A percentile compares a stretch with the other conserved stretches of the same genome.
Conservation (phyloP, 352 stramenopile species). For the Nothophytophthora sp. region DNA sequence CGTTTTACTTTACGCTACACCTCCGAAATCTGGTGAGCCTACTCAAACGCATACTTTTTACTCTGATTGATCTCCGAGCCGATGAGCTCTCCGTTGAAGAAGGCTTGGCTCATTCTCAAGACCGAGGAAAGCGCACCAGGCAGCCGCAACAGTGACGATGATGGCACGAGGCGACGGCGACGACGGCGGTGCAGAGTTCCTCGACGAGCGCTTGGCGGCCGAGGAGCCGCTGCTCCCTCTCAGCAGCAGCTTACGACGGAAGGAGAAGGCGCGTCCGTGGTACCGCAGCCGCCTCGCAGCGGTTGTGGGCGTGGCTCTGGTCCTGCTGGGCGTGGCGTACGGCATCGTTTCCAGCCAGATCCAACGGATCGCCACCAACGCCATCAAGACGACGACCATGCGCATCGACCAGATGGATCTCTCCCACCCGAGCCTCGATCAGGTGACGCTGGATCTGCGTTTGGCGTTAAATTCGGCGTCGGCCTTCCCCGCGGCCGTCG, state of each 20-base stretch:
- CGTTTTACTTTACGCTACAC: too few species aligned
- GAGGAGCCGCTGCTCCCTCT: constrained; percentile 28
- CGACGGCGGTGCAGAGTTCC: constrained; percentile 14
- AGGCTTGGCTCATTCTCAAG: neutral
- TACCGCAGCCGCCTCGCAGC: constrained; percentile 20
- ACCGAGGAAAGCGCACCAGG: too few species aligned
- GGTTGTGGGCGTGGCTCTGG: constrained; percentile 14
- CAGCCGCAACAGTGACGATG: neutral
- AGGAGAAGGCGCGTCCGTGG: constrained; percentile 12
- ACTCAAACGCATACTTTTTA: too few species aligned
- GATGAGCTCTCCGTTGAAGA: too few species aligned
- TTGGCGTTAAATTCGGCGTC: constrained; percentile 53
- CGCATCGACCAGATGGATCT: constrained; percentile 61
- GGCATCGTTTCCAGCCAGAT: constrained; percentile 55
- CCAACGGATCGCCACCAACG: constrained; percentile 46
- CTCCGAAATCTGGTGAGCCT: too few species aligned
- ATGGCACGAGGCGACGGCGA: constrained; percentile 3
- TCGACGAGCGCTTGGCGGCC: constrained; percentile 26
- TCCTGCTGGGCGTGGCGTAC: constrained; percentile 37
- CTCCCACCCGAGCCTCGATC: constrained; percentile 29
- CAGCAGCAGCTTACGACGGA: neutral
- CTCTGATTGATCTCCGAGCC: too few species aligned
- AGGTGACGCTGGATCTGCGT: constrained; percentile 50
- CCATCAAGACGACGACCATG: constrained; percentile 66
- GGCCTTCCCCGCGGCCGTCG: constrained; percentile 49